Evolutionary conservation across 768 basidiomycete genomes (phyloP).

Genomic region (Lactarius tabidus): DNA sequence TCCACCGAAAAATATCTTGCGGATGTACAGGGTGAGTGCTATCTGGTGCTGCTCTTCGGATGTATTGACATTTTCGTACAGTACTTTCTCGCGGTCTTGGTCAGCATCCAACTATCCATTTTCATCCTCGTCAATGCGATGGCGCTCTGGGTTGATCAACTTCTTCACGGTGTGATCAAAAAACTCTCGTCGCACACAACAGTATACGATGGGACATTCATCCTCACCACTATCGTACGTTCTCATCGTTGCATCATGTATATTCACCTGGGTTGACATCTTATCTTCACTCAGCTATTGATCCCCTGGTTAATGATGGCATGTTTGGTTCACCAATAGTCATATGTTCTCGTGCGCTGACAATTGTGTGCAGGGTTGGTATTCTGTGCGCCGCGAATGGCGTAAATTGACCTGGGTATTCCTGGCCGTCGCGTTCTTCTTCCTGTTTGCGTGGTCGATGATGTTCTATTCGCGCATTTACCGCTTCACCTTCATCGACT

Average conservation of each 20-base stretch:
- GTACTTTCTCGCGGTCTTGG: constrained; percentile 53
- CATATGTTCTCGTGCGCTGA: neutral
- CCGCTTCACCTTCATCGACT: constrained; percentile 33
- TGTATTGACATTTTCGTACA: constrained; percentile 23
- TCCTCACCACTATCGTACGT: constrained; percentile 44
- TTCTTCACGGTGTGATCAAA: constrained; percentile 45
- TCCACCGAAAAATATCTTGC: constrained; percentile 46
- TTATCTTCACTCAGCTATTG: constrained; percentile 35
- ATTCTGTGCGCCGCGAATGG: constrained; percentile 46
- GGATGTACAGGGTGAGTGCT: constrained; percentile 44
- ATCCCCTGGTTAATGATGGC: constrained; percentile 54
- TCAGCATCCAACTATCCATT: constrained; percentile 50
- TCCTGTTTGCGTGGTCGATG: constrained; percentile 30
- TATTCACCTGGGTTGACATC: neutral
- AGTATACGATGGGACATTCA: constrained; percentile 44
- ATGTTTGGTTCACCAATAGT: constrained; percentile 7
- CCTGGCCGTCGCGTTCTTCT: constrained; percentile 38
- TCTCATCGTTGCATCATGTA: neutral
- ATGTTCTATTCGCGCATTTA: constrained; percentile 33
- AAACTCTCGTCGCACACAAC: constrained; percentile 39
- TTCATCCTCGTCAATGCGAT: constrained; percentile 49
- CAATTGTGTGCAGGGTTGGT: constrained; percentile 44
- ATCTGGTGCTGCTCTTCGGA: constrained; percentile 11
- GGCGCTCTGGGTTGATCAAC: constrained; percentile 54
- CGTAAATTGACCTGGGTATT: constrained; percentile 41